Evolutionary conservation across 2,329 filamentous ascomycete genomes (phyloP).

Genomic region (Epichloe uncinata): DNA sequence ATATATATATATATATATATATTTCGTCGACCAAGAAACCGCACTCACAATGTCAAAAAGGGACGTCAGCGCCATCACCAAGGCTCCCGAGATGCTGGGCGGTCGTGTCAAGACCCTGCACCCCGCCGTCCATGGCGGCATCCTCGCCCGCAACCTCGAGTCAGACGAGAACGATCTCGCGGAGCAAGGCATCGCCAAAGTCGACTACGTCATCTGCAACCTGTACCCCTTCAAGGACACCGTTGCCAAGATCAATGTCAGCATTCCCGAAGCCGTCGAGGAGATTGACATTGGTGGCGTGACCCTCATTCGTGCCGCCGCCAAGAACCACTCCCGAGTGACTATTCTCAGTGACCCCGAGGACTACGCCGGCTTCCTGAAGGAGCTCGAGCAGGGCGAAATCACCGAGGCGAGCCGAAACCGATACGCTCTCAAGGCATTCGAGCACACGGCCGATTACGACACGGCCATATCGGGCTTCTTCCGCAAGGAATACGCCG

Average conservation of each 20-base stretch:
- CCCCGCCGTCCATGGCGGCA: conserved; percentile 80
- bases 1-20: too few species aligned
- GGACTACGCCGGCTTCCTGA: conserved; percentile 89
- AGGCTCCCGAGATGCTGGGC: conserved; percentile 91
- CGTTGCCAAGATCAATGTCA: conserved; percentile 92
- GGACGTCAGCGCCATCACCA: conserved; percentile 94
- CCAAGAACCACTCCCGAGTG: conserved; percentile 94
- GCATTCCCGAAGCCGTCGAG: conserved; percentile 90
- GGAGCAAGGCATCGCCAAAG: conserved; percentile 88
- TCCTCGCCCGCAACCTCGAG: conserved; percentile 85
- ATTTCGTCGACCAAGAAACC: too few species aligned
- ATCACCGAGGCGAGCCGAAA: conserved; percentile 77
- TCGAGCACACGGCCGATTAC: conserved; percentile 96
- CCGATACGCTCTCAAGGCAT: conserved; percentile 88
- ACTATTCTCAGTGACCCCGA: conserved; percentile 89
- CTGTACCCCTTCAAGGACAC: conserved; percentile 99
- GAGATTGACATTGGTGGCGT: conserved; percentile 98
- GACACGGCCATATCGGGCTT: conserved; percentile 90
- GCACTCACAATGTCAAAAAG: conserved; percentile 17
- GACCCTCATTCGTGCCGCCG: conserved; percentile 87
- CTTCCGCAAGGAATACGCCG: conserved; percentile 94
- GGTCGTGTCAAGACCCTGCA: conserved; percentile 84
- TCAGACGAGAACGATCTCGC: conserved; percentile 95
- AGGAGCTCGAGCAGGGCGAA: conserved; percentile 77
- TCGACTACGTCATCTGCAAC: conserved; percentile 96